Percentiles rank a stretch among this genome's conserved stretches.
Evolutionary conservation across 257 asterid species (phyloP).

Genomic region (Leonotis leonurus): DNA sequence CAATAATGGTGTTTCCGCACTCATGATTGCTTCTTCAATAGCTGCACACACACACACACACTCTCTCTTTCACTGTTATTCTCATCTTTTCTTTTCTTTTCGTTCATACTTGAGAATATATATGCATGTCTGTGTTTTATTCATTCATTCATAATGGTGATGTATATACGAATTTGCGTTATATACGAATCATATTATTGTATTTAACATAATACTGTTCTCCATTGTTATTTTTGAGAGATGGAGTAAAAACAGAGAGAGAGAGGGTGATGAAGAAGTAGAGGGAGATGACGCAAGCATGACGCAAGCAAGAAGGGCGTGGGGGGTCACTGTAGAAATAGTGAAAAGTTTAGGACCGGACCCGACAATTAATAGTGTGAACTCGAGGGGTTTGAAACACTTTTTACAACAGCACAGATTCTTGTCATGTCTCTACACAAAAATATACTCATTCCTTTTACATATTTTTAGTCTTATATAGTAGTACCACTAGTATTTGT

Average conservation of each 20-base stretch:
- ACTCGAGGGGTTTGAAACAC: slow-evolving; percentile 21
- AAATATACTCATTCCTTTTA: too few species aligned
- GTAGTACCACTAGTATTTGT: too few species aligned
- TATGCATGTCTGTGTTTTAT: not conserved
- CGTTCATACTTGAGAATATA: too few species aligned
- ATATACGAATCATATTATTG: too few species aligned
- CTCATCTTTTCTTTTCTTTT: not conserved
- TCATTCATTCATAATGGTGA: too few species aligned
- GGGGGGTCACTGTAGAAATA: slow-evolving; percentile 7
- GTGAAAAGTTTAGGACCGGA: slow-evolving; percentile 24
- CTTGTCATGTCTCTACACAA: not conserved
- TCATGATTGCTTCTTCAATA: slow-evolving; percentile 20
- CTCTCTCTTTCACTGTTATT: not conserved
- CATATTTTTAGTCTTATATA: too few species aligned
- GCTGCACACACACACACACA: slow-evolving; percentile 5
- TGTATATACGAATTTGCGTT: too few species aligned
- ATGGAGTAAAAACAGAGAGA: not conserved
- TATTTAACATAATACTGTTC: too few species aligned
- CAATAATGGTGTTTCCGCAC: slow-evolving; percentile 2
- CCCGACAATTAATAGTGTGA: slow-evolving; percentile 46
- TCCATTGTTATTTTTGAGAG: too few species aligned
- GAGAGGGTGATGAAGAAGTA: not conserved
- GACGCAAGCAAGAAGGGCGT: slow-evolving; percentile 14
- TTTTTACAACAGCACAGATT: slow-evolving; percentile 18
- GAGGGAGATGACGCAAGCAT: slow-evolving; percentile 30